Conservation (phyloP, 2,329 filamentous ascomycete genomes). For the Ophiocordyceps polyrhachis-furcata region DNA sequence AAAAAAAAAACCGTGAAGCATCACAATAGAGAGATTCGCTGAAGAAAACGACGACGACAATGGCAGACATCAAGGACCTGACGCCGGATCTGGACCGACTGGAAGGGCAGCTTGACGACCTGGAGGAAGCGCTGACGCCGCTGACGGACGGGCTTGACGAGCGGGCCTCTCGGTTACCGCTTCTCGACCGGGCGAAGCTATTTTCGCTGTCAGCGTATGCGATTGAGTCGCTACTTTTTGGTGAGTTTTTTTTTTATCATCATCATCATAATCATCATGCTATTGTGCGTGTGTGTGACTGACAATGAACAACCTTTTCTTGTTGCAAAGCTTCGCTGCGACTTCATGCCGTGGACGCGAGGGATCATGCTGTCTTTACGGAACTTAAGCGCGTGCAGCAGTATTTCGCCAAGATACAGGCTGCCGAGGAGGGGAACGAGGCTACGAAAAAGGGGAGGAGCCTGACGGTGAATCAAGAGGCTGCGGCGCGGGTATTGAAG, state of each 20-base stretch:
- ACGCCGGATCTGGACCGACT: conserved; percentile 53
- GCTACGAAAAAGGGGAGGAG: conserved; percentile 12
- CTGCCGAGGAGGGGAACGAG: conserved; percentile 50
- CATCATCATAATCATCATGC: neutral
- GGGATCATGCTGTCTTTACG: conserved; percentile 64
- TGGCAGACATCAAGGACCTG: conserved; percentile 33
- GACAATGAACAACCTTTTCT: no score
- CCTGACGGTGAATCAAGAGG: no score
- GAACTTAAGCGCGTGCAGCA: conserved; percentile 76
- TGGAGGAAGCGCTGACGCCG: conserved; percentile 59
- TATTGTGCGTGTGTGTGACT: no score
- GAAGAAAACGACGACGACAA: conserved; percentile 5
- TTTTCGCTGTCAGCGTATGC: conserved; percentile 78
- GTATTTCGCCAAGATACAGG: conserved; percentile 85
- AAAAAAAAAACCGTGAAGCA: no score
- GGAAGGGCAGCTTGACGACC: conserved; percentile 58
- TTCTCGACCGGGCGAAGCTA: conserved; percentile 91
- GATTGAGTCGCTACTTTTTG: conserved; percentile 79
- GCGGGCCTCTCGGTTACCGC: conserved; percentile 58
- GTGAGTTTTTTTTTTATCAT: conserved; percentile 25
- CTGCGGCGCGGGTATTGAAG: conserved; percentile 65
- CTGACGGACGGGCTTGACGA: conserved; percentile 49
- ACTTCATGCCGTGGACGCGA: conserved; percentile 63
- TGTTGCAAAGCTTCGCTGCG: conserved; percentile 65
- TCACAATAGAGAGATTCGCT: no score